Base-by-base conservation (phyloP, 305 asterid genomes). In the Plantago lanceolata region DNA sequence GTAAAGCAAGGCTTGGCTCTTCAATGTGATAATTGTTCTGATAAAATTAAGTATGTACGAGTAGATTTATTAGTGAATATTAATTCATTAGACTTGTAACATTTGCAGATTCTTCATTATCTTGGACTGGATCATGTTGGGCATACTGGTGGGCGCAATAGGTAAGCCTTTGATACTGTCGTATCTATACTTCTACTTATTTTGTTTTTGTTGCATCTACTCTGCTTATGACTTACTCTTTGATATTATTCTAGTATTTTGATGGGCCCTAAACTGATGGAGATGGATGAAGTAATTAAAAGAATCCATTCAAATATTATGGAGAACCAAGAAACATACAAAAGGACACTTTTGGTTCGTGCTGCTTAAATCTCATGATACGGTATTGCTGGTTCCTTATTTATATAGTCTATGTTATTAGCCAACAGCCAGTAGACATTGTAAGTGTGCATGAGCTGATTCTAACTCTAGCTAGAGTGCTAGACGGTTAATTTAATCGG, bases 81-180 rank as follows among this genome's bases (percentile, higher is more conserved):
- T 24, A 50, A 68, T 66, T 80, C 40, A 71, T 64, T 3, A 24
- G 59, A 59, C 50, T 15, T 77, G 69, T 75, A 17, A 66, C 51
- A 26, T 44, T 78, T 76, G 51, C 88, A 90, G 97, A 88, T 81
- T 82, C 96, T 90, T 69, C 97, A 90, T 73, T 90, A 85, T 82
- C 97, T 90, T 79, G 97, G 97, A 68, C 61, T 90, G 86, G 97
- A 90, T 75, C 97, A 90, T 66, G 91, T 85, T 77, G 97, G 97
- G 61, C 97, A 90, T 67, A 84, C 73, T 70, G 97, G 95, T 14
- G 97, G 97, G 53, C 95, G 96, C 74, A 81, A 74, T 65, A 88
- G 93, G 96, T 85, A 71, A 48, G 40, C 19, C 19, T 68, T 67
- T 69, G 33, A 31, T 31, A 48, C 17, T 44, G 73, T 73, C 61